These are phyloP conservation scores for Metschnikowia anglica DNA, from an alignment of 805 yeast genomes.

Conservation along the genomic window DNA sequence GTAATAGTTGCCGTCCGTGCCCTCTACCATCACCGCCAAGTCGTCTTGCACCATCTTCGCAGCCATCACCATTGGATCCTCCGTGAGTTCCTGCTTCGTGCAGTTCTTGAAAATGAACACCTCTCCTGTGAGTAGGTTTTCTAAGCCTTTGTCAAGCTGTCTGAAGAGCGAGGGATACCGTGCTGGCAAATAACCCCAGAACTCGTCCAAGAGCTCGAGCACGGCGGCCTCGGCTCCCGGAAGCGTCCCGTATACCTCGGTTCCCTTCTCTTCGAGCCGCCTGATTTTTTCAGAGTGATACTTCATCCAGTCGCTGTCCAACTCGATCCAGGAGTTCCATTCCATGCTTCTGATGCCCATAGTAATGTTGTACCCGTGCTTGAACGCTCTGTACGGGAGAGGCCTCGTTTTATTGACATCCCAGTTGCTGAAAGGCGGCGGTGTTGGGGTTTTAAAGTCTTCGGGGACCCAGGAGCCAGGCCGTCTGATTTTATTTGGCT, in stretches of 20 bases:
- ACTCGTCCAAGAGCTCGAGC: constrained; percentile 53
- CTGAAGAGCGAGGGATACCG: constrained; percentile 58
- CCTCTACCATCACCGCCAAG: constrained; percentile 64
- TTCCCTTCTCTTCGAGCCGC: constrained; percentile 48
- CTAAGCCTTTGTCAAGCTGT: constrained; percentile 46
- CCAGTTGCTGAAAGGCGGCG: constrained; percentile 50
- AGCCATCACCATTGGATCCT: constrained; percentile 60
- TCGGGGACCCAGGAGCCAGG: constrained; percentile 58
- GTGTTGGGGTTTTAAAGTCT: constrained; percentile 48
- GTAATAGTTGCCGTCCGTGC: constrained; percentile 53
- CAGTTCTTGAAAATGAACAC: constrained; percentile 32
- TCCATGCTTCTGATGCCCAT: constrained; percentile 71
- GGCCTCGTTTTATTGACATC: constrained; percentile 50
- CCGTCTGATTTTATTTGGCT: constrained; percentile 43
- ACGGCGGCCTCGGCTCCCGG: constrained; percentile 55
- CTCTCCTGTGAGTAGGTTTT: constrained; percentile 56
- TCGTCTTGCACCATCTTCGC: constrained; percentile 64
- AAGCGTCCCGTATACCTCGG: constrained; percentile 49
- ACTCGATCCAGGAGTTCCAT: constrained; percentile 62
- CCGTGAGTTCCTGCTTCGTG: constrained; percentile 18
- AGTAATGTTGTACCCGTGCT: constrained; percentile 59
- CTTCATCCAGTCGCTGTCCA: constrained; percentile 63
- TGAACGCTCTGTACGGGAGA: constrained; percentile 65
- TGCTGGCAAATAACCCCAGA: constrained; percentile 51
- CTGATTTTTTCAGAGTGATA: constrained; percentile 53